Conservation (phyloP, 2,329 filamentous ascomycete genomes). For the Bipolaris sorokiniana region DNA sequence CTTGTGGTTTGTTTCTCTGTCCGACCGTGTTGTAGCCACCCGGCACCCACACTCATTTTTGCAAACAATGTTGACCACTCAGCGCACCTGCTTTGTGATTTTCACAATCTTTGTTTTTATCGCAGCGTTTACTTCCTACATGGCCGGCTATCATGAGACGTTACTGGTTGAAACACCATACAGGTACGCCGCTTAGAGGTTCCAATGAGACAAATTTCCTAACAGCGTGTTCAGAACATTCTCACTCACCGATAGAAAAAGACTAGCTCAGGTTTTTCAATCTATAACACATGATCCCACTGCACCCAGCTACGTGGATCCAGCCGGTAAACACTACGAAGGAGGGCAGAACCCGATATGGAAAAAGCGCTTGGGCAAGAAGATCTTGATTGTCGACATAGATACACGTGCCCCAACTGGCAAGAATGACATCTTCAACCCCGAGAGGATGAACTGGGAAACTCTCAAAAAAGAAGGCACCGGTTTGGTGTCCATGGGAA, state of each 20-base stretch:
- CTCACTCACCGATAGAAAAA: slow-evolving; percentile 20
- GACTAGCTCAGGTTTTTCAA: slow-evolving; percentile 23
- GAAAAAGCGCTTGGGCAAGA: slow-evolving; percentile 30
- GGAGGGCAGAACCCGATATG: slow-evolving; percentile 22
- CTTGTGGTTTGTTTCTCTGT: background rate
- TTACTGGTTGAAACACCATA: slow-evolving; percentile 12
- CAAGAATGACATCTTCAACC: slow-evolving; percentile 30
- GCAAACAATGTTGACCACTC: slow-evolving; percentile 21
- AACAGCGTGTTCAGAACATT: slow-evolving; percentile 5
- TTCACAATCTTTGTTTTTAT: slow-evolving; percentile 22
- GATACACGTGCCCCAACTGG: slow-evolving; percentile 36
- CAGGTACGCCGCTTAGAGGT: slow-evolving; percentile 7
- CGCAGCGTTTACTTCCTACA: slow-evolving; percentile 16
- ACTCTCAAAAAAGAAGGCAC: slow-evolving; percentile 29
- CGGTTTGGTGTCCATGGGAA: slow-evolving; percentile 29
- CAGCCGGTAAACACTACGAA: slow-evolving; percentile 19
- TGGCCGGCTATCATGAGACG: slow-evolving; percentile 13
- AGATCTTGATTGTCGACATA: slow-evolving; percentile 40
- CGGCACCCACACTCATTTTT: background rate
- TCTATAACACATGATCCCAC: slow-evolving; percentile 23
- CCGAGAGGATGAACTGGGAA: slow-evolving; percentile 30
- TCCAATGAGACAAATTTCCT: background rate
- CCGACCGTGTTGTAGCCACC: background rate
- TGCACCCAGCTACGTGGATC: slow-evolving; percentile 17
- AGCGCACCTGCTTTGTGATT: slow-evolving; percentile 19